These are phyloP conservation scores for Yarrowia sp. DNA, from an alignment of 805 yeast genomes.

Conservation along the genomic window DNA sequence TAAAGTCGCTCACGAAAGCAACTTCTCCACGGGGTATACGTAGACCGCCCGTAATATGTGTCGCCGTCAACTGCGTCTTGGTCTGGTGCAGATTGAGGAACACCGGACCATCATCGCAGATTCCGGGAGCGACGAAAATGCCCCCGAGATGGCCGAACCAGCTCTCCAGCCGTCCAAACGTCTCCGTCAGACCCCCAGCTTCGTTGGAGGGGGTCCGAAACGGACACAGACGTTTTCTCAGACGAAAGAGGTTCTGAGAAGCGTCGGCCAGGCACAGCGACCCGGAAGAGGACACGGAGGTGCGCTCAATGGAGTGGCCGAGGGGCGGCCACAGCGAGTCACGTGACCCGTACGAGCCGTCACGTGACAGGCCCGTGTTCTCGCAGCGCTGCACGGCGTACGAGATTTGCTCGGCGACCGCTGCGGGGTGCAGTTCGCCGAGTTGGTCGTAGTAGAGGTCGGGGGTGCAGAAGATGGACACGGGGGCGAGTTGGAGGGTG, in stretches of 20 bases:
- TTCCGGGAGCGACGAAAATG: not conserved
- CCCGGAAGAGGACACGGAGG: not conserved
- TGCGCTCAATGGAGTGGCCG: constrained; percentile 3
- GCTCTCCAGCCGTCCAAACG: not conserved
- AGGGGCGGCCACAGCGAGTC: constrained; percentile 15
- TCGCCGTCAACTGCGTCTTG: not conserved
- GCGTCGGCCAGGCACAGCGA: constrained; percentile 1
- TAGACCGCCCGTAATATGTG: constrained; percentile 4
- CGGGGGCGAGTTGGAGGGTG: not conserved
- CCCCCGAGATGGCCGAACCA: constrained; percentile 8
- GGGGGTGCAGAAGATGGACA: constrained; percentile 1
- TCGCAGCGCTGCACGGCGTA: constrained; percentile 7
- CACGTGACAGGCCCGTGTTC: not conserved
- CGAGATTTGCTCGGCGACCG: not conserved
- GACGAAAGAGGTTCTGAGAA: not conserved
- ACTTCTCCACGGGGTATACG: constrained; percentile 3
- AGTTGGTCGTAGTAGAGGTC: constrained; percentile 8
- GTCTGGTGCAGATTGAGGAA: constrained; percentile 5
- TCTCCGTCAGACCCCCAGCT: constrained; percentile 1
- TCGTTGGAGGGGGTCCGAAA: not conserved
- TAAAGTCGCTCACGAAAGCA: not conserved
- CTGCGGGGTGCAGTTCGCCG: not conserved
- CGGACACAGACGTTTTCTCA: constrained; percentile 6
- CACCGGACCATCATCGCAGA: constrained; percentile 6
- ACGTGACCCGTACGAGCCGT: not conserved